These are phyloP conservation scores for Emergomyces africanus DNA, from an alignment of 2,329 filamentous ascomycete genomes.

Conservation along the genomic window DNA sequence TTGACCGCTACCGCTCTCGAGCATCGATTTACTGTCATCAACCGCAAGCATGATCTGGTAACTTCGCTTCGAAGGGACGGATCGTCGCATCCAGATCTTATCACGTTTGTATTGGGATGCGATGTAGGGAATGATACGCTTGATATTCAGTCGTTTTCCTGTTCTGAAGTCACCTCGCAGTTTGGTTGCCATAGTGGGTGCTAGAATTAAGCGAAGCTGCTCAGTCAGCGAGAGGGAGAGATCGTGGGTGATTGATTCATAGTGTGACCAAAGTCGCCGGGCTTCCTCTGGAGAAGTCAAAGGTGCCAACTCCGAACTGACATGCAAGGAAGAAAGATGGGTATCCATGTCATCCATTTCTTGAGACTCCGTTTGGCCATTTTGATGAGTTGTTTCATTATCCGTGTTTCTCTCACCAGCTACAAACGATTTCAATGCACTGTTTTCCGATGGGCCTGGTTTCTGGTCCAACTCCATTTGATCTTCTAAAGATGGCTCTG, in stretches of 20 bases:
- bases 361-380: conserved; percentile 31
- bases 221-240: conserved; percentile 84
- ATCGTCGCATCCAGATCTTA: conserved; percentile 99
- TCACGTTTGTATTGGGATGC: conserved; percentile 96
- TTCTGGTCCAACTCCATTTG: conserved; percentile 30
- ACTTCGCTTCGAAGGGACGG: conserved; percentile 78
- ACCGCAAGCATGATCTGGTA: conserved; percentile 98
- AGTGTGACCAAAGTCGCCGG: conserved; percentile 67
- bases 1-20: conserved; percentile 60
- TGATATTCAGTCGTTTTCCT: conserved; percentile 96
- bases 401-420: conserved; percentile 32
- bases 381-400: conserved; percentile 15
- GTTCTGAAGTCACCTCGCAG: conserved; percentile 94
- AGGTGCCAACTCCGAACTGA: conserved; percentile 39
- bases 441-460: conserved; percentile 20
- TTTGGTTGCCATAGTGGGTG: conserved; percentile 88
- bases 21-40: conserved; percentile 92
- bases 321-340: conserved; percentile 58
- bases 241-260: conserved; percentile 71
- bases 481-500: conserved; percentile 37
- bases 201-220: conserved; percentile 88
- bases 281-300: conserved; percentile 43
- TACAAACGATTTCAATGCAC: conserved; percentile 40
- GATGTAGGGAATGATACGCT: conserved; percentile 98
- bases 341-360: conserved; percentile 38